Conservation (phyloP, 305 asterid species). For the Vinca major region DNA sequence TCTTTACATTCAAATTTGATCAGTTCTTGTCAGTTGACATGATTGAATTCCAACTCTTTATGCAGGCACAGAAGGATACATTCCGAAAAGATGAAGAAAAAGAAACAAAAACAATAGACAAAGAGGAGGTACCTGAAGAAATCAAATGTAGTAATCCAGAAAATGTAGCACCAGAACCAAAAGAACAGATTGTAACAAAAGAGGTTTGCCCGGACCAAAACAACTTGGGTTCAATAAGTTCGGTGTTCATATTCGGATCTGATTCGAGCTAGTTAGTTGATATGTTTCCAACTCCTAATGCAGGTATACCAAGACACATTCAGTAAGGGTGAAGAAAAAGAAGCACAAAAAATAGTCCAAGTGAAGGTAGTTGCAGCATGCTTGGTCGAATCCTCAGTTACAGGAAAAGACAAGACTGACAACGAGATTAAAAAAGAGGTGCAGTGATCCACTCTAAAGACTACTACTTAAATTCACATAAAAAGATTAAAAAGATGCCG, state of each 20-base stretch:
- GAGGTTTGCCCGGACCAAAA: background rate
- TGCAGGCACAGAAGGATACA: background rate
- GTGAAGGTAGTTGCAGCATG: slow-evolving; percentile 4
- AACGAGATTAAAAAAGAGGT: slow-evolving; percentile 17
- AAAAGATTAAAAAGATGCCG: too few relatives aligned
- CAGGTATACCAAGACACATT: background rate
- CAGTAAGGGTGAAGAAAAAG: slow-evolving; percentile 10
- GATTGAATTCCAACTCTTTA: background rate
- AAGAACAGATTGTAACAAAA: background rate
- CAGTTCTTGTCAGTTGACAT: background rate
- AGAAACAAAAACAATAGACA: slow-evolving; percentile 14
- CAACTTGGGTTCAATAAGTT: background rate
- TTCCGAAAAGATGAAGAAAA: background rate
- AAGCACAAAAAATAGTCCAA: slow-evolving; percentile 7
- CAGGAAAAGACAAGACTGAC: slow-evolving; percentile 12
- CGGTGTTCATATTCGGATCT: background rate
- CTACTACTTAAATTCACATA: background rate
- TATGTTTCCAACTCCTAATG: slow-evolving; percentile 3
- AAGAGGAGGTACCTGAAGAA: slow-evolving; percentile 7
- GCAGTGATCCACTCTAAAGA: background rate
- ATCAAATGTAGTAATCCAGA: background rate
- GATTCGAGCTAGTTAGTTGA: background rate
- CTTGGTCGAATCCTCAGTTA: slow-evolving; percentile 5
- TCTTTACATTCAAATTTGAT: background rate
- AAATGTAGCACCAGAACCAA: background rate